Conservation (phyloP, 2,329 filamentous ascomycete species). For the Drechslerella coelobrocha region DNA sequence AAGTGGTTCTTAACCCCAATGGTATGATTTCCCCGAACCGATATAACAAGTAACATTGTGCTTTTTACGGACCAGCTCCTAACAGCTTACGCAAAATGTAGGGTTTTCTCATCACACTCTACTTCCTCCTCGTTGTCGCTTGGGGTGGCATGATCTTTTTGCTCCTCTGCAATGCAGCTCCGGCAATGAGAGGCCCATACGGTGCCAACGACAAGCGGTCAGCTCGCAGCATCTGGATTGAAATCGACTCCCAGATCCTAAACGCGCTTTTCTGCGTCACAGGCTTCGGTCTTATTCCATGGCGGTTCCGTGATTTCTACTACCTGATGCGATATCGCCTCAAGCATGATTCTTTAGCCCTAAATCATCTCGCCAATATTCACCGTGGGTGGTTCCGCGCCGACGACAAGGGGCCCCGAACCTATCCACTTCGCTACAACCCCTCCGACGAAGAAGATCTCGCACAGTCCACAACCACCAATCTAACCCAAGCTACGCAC, state of each 20-base stretch:
- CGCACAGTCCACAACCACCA: constrained; percentile 57
- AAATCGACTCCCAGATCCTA: constrained; percentile 81
- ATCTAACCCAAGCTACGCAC: constrained; percentile 68
- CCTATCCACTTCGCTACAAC: constrained; percentile 54
- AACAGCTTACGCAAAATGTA: constrained; percentile 17
- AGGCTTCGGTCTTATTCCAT: constrained; percentile 81
- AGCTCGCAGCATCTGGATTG: constrained; percentile 81
- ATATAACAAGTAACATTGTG: neutral
- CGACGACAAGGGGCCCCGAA: constrained; percentile 65
- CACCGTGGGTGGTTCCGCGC: constrained; percentile 79
- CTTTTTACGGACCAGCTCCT: neutral
- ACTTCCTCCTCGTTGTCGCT: constrained; percentile 79
- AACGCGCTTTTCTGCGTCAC: constrained; percentile 87
- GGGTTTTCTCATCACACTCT: constrained; percentile 78
- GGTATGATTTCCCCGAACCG: constrained; percentile 19
- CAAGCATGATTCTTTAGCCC: constrained; percentile 60
- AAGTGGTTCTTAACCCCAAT: constrained; percentile 76
- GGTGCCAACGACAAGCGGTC: constrained; percentile 76
- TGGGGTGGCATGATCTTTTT: constrained; percentile 94
- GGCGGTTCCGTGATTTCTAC: constrained; percentile 81
- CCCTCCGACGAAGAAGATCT: constrained; percentile 61
- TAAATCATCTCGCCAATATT: constrained; percentile 75
- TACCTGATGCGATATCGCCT: constrained; percentile 72
- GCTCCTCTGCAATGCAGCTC: constrained; percentile 75
- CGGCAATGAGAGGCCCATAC: constrained; percentile 63